Base-by-base conservation (phyloP, 1,139 yeast genomes). In the Pichia sp. region DNA sequence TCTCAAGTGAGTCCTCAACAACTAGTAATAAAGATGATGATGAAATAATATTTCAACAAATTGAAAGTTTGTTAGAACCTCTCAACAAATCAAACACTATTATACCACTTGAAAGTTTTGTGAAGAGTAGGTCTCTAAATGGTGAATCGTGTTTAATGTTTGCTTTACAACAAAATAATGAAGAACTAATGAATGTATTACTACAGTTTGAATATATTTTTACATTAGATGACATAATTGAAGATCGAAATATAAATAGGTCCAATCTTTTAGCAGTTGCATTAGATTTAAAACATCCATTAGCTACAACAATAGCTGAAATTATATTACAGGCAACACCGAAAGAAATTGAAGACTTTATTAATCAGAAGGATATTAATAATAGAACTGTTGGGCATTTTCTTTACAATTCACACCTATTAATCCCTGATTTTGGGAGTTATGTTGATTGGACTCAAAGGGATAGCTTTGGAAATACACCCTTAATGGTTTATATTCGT, bases 381-480 rank as follows among this genome's bases (percentile, higher is more conserved):
- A 63, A 78, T 74, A 58, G 96, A 55, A 76, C 83, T 0, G 73
- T 80, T 11, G 96, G 95, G 0, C 96, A 90, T 66, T 85, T 85
- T 61, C 67, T 89, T 27, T 82, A 83, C 58, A 84, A 84, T 60
- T 76, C 83, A 48, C 71, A 77, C 36, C 69, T 73, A 18, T 63
- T 86, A 1, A 76, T 90, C 25, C 69, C 75, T 0, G 64, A 63
- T 38, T 67, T 88, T 25, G 95, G 96, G 0, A 65, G 66, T 7
- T 74, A 71, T 46, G 73, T 88, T 7, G 74, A 85, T 60, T 93
- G 97, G 98, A 77, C 73, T 34, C 64, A 70, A n/a, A 76, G 76
- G 50, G 98, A 93, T 62, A 57, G 62, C 22, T 81, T 79, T 56
- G 82, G 84, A 0, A 89, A 87, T 58, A 88, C 98, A 0, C 96